Percentiles rank a stretch among this genome's conserved stretches.
Conservation (phyloP, 192 early-diverging fungal species). For the Radiomyces spectabilis region DNA sequence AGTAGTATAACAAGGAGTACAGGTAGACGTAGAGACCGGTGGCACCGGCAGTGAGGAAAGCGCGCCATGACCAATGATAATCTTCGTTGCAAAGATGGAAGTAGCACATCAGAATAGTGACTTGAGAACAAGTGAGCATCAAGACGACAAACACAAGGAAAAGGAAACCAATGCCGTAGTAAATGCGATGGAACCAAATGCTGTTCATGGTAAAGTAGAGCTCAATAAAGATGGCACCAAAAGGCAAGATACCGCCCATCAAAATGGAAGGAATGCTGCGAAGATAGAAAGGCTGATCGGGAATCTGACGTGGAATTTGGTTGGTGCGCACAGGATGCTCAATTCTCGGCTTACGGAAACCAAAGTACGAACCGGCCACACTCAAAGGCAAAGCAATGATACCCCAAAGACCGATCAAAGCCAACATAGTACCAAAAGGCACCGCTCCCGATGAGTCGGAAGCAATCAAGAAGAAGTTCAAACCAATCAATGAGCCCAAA, state of each 20-base stretch:
- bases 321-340: conserved; percentile 82
- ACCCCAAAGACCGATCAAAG: conserved; percentile 73
- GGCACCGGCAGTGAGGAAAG: conserved; percentile 82
- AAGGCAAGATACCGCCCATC: conserved; percentile 83
- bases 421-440: conserved; percentile 82
- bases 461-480: conserved; percentile 85
- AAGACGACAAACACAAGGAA: conserved; percentile 84
- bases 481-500: conserved; percentile 51
- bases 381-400: conserved; percentile 81
- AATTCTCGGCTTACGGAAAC: conserved; percentile 60
- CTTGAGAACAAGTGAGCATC: conserved; percentile 76
- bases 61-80: conserved; percentile 85
- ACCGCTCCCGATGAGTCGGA: conserved; percentile 84
- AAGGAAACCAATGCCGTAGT: conserved; percentile 91
- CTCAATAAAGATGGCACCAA: conserved; percentile 94
- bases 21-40: conserved; percentile 86
- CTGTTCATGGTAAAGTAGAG: conserved; percentile 94
- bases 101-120: conserved; percentile 85
- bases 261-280: conserved; percentile 65
- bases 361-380: conserved; percentile 67
- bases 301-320: conserved; percentile 91
- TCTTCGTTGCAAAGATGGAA: conserved; percentile 85
- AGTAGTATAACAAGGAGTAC: conserved; percentile 87
- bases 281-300: conserved; percentile 81
- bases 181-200: conserved; percentile 91